Base-by-base conservation (phyloP, 1,139 yeast species). In the Meyerozyma elateridarum region DNA sequence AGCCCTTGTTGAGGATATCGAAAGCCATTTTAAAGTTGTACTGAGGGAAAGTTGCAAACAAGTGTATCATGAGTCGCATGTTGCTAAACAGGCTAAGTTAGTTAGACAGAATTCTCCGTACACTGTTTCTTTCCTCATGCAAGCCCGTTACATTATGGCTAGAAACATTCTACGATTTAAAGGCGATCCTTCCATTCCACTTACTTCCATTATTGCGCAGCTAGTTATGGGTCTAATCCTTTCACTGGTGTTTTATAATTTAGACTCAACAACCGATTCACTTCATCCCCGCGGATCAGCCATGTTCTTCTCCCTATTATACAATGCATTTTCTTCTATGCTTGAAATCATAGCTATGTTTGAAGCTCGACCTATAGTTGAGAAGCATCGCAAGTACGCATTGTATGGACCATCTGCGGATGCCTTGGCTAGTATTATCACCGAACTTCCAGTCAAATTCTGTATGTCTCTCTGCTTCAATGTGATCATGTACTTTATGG, bases 391-490 rank as follows among this genome's bases (percentile, higher is more conserved):
- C 44, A 65, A 73, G 18, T 78, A 73, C 48, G 78, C 83, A 4
- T 64, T 79, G 54, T 79, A 79, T 45, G 78, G 77, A 39, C 76
- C 80, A 20, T 72, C 83, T 22, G 80, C 80, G n/a, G 84, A 79
- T 51, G 77, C 84, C 6, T 49, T 78, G 30, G 80, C 79, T 36
- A 68, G 70, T 34, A 63, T 77, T 41, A 51, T 77, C 32, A 70
- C 82, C 19, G 81, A 77, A 45, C 50, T 77, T 31, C 85, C 85
- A 4, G 58, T 69, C 16, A 78, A 78, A 47, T 37, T 73, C 8
- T 39, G 60, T 25, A 66, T 72, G 38, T 58, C 75, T 31, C 40
- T 70, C 24, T 45, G 59, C 18, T 68, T 78, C 48, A 59, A 70
- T 28, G 43, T 79, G 27, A 59, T 70, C 18, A 55, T 75, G 28